Evolutionary conservation across 495 filamentous ascomycete species (phyloP), one percentile per base, ranked within the genome.

Genomic region (Xylaria longipes): DNA sequence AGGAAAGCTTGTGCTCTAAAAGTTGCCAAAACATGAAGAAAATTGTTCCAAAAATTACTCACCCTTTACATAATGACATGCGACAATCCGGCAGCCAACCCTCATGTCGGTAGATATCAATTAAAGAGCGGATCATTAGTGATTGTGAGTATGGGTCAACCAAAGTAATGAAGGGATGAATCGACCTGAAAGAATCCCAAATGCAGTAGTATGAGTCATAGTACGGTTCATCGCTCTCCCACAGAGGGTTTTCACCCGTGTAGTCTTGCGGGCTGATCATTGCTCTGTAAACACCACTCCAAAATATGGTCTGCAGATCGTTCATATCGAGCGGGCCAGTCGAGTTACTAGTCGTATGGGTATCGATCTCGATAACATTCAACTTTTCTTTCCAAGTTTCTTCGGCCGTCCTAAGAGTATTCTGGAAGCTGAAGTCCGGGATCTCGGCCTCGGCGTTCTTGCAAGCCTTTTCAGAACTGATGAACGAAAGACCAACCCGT

Each of bases 221-320:
- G 74, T 93, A 92, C 11, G 91, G 91, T 76, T 92, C 90, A 39
- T 84, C 82, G 63, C 88, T 91, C 48, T 89, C 68, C 91, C 91
- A 93, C 0, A 91, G 80, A 8, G 90, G 91, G 70, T 93, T 93
- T 74, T 93, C 91, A 5, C 90, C 90, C 0, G 91, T 92, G 74
- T 92, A 92, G 70, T 93, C 89, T 76, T 93, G 91, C 3, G 91
- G 91, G 43, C 86, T 89, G 9, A 92, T 83, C 85, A 91, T 87
- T 20, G 88, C 83, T 45, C 90, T 82, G 72, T 92, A 92, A 0
- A 88, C 79, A 15, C 88, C 90, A 71, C 88, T 91, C 86, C 88
- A 92, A 77, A 92, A 91, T 56, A 85, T 84, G 5, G 77, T 87
- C 71, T 88, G 84, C 33, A 89, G 75, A 27, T 84, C 84, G 2